These are phyloP conservation scores for Paramecium sonneborni DNA, from an alignment of 73 alveolate species.

Conservation along the genomic window DNA sequence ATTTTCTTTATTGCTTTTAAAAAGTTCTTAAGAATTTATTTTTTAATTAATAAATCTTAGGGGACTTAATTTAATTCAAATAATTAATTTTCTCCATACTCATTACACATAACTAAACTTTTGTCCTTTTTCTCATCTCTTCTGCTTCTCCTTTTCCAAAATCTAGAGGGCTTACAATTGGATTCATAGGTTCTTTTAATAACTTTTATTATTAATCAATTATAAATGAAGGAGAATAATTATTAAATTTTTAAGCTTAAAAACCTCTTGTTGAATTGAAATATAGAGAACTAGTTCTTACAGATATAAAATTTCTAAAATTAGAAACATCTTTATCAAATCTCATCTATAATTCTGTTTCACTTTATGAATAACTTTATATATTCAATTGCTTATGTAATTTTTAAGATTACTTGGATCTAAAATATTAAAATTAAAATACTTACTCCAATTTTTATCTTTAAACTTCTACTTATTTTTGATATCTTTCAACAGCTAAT, in stretches of 20 bases:
- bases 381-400: not conserved
- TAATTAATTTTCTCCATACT: not conserved
- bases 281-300: not conserved
- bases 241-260: not conserved
- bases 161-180: not conserved
- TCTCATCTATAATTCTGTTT: not conserved
- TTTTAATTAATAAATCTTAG: not conserved
- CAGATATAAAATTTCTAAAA: conserved; percentile 1
- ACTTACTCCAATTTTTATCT: not conserved
- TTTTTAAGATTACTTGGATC: not conserved
- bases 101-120: not conserved
- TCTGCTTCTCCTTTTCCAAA: conserved; percentile 1
- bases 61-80: not conserved
- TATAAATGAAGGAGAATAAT: not conserved
- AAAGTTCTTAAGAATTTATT: not conserved
- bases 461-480: not conserved
- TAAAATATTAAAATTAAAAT: not conserved
- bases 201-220: not conserved
- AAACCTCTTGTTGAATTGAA: conserved; percentile 5
- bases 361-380: not conserved
- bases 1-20: not conserved
- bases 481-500: not conserved
- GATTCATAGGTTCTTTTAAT: not conserved
- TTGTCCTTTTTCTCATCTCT: not conserved
- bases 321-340: not conserved